Base-by-base conservation (phyloP, 2,329 filamentous ascomycete species). In the Blastomyces percursus region DNA sequence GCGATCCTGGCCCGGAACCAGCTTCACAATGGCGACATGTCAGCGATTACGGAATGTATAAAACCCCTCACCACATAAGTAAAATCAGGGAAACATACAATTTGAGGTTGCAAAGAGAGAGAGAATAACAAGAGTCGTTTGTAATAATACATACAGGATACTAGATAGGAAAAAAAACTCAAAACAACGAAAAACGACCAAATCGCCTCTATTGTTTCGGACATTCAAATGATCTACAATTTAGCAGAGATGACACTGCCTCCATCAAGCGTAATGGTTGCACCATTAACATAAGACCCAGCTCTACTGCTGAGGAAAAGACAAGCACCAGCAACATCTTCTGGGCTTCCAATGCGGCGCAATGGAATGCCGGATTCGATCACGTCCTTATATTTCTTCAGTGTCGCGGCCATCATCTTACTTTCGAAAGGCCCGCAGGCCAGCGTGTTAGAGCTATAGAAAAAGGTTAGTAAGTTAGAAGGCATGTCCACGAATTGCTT, bases 311-410 rank as follows among this genome's bases (percentile, higher is more conserved):
- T 80, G 70, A 91, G 73, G 74, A 87, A 91, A 62, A 91, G 74
- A 71, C 87, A 89, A 12, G 87, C 81, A 0, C 88, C 88, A 0
- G 87, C 87, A 3, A 89, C 85, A 72, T 91, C 88, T 71, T 86
- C 76, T 0, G 86, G 82, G 21, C 76, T 81, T 0, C 88, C 88
- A 68, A 90, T 88, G 40, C 88, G 77, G 0, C 83, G 81, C 67
- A 90, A 70, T 11, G 88, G 88, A 64, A 88, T 85, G 3, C 84
- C 80, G 0, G 74, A 76, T 52, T 79, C 75, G 24, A 84, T 74
- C 1, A 74, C 73, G 50, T 82, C 79, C 59, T 76, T 75, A 61
- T 77, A 81, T 61, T 78, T 76, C 40, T 80, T 71, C 55, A 84
- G 71, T 0, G 80, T 81, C 40, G 78, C 81, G n/a, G 75, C 77